Evolutionary conservation across 1,284 basidiomycete species (phyloP).

Genomic region (Marasmius oreades): DNA sequence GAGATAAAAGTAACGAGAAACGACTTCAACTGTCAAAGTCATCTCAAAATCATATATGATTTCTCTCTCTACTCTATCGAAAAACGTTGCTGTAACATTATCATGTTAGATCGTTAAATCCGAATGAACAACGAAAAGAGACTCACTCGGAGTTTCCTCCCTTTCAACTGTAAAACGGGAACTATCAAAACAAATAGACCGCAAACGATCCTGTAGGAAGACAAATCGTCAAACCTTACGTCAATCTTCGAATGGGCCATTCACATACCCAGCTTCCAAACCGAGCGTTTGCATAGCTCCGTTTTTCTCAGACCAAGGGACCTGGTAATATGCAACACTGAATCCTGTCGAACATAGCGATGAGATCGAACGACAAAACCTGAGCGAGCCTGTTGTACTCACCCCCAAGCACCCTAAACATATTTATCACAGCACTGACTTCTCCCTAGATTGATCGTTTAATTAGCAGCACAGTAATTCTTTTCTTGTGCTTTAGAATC

Average conservation of each 20-base stretch:
- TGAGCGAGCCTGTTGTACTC: slow-evolving; percentile 29
- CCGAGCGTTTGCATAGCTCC: slow-evolving; percentile 53
- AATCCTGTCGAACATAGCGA: slow-evolving; percentile 25
- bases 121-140: background rate
- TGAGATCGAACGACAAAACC: background rate
- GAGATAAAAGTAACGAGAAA: no score
- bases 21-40: no score
- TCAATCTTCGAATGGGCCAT: background rate
- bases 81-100: background rate
- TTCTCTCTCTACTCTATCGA: background rate
- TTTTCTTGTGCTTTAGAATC: no score
- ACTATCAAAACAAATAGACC: slow-evolving; percentile 1
- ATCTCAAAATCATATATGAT: no score
- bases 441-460: slow-evolving; percentile 40
- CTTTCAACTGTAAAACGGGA: slow-evolving; percentile 3
- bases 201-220: slow-evolving; percentile 1
- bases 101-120: background rate
- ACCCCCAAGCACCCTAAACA: slow-evolving; percentile 32
- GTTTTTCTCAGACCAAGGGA: slow-evolving; percentile 49
- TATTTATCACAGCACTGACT: slow-evolving; percentile 47
- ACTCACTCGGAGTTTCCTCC: slow-evolving; percentile 2
- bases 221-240: background rate
- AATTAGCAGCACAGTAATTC: no score
- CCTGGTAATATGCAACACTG: slow-evolving; percentile 49
- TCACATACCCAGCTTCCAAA: slow-evolving; percentile 43